Conservation (phyloP, 768 basidiomycete genomes). For the Boletus sp. region DNA sequence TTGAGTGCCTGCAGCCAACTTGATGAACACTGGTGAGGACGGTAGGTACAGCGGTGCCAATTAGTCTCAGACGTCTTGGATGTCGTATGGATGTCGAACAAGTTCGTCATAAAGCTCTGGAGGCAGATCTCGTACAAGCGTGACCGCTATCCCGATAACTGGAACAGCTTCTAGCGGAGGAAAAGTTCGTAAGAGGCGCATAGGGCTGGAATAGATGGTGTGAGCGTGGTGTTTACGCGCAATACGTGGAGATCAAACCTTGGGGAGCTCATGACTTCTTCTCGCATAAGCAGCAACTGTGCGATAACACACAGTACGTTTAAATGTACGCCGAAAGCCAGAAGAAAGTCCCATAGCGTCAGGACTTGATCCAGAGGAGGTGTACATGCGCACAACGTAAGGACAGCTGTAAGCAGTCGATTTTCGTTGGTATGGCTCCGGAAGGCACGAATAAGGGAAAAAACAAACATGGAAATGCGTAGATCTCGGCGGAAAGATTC, state of each 20-base stretch:
- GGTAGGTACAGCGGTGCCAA: neutral
- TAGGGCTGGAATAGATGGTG: constrained; percentile 59
- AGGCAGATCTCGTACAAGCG: constrained; percentile 89
- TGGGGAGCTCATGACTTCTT: constrained; percentile 82
- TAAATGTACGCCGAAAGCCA: constrained; percentile 94
- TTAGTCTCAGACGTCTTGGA: constrained; percentile 23
- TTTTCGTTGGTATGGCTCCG: neutral
- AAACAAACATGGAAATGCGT: constrained; percentile 91
- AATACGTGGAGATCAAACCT: constrained; percentile 53
- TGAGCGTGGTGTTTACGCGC: neutral
- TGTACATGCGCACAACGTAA: constrained; percentile 95
- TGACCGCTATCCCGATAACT: constrained; percentile 91
- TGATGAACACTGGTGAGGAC: neutral
- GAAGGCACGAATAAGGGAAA: neutral
- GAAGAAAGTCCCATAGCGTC: constrained; percentile 94
- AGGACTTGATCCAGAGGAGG: constrained; percentile 95
- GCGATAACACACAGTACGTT: constrained; percentile 98
- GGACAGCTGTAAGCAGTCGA: constrained; percentile 56
- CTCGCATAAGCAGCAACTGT: constrained; percentile 85
- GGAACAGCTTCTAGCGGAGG: constrained; percentile 86
- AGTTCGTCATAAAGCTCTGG: constrained; percentile 85
- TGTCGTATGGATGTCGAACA: constrained; percentile 81
- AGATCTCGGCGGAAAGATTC: constrained; percentile 92
- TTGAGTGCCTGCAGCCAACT: constrained; percentile 15
- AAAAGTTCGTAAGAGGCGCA: constrained; percentile 91